phyloP scores from a whole-genome alignment of 176 grass and related monocot species.

The Tuctoria greenei region DNA sequence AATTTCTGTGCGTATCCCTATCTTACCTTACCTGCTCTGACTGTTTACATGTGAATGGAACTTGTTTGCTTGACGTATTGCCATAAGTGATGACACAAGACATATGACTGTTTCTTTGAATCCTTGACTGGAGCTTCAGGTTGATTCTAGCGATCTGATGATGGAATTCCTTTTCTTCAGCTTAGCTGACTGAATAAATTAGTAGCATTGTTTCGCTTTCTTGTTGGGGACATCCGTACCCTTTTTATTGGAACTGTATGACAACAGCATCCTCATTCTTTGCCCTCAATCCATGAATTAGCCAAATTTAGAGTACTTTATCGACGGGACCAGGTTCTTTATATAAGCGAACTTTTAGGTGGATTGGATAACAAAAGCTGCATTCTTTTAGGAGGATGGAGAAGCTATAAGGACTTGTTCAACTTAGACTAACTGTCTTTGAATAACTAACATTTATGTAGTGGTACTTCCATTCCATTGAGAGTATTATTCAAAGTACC shows the following conservation, averaged over 20 bases:
- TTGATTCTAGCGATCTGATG: conserved; percentile 15
- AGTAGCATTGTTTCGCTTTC: not conserved
- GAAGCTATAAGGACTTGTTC: not conserved
- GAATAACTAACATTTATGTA: not conserved
- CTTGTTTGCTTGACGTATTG: conserved; percentile 11
- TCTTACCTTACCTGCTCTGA: conserved; percentile 17
- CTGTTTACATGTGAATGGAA: conserved; percentile 14
- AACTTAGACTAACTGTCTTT: not conserved
- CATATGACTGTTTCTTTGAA: conserved; percentile 17
- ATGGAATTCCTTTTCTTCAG: not conserved
- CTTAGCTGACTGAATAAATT: not conserved
- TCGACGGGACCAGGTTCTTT: not conserved
- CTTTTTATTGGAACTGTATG: not conserved
- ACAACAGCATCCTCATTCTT: not conserved
- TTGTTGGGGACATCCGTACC: not conserved
- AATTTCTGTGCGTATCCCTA: conserved; percentile 3
- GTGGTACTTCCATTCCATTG: not conserved
- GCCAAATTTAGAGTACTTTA: not conserved
- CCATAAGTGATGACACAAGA: not conserved
- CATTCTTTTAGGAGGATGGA: not conserved
- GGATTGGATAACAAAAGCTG: not conserved
- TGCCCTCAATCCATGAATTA: not conserved
- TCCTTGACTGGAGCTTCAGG: conserved; percentile 15
- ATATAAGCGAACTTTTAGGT: not conserved
- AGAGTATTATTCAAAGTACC: not conserved